These are phyloP conservation scores for Backusella circina DNA, from an alignment of 192 early-diverging fungal species.

Conservation along the genomic window DNA sequence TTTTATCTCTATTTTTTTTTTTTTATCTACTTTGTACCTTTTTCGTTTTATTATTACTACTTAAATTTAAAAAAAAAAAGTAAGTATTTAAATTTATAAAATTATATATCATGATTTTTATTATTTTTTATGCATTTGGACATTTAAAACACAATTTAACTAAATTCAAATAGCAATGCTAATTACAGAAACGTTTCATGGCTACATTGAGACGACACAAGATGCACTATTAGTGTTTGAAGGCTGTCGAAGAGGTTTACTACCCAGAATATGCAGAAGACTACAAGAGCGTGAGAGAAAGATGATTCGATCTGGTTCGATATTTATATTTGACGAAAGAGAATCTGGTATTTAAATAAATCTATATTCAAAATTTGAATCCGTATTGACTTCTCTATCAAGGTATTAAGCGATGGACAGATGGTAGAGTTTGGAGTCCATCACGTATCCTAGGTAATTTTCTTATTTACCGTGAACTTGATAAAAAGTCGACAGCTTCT, in stretches of 20 bases:
- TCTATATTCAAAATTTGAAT: background rate
- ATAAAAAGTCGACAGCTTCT: slow-evolving; percentile 19
- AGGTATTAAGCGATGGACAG: slow-evolving; percentile 86
- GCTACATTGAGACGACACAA: slow-evolving; percentile 70
- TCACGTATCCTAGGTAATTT: slow-evolving; percentile 81
- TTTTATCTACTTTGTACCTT: no score
- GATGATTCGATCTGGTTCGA: slow-evolving; percentile 67
- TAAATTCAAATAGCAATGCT: background rate
- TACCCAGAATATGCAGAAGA: slow-evolving; percentile 65
- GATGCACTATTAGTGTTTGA: slow-evolving; percentile 79
- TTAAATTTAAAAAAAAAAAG: background rate
- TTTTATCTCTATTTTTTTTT: no score
- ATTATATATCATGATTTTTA: background rate
- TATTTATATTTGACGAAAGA: slow-evolving; percentile 84
- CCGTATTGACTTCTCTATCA: background rate
- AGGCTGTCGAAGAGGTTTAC: slow-evolving; percentile 64
- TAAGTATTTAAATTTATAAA: background rate
- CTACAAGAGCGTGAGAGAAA: slow-evolving; percentile 71
- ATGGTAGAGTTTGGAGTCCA: slow-evolving; percentile 78
- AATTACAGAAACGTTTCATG: slow-evolving; percentile 51
- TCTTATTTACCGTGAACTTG: slow-evolving; percentile 75
- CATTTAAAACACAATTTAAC: background rate
- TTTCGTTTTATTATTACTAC: background rate
- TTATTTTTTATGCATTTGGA: slow-evolving; percentile 1
- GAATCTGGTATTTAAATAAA: slow-evolving; percentile 48